Conservation (phyloP, 1,284 basidiomycete genomes). For the Fistulinella cinereoalba region DNA sequence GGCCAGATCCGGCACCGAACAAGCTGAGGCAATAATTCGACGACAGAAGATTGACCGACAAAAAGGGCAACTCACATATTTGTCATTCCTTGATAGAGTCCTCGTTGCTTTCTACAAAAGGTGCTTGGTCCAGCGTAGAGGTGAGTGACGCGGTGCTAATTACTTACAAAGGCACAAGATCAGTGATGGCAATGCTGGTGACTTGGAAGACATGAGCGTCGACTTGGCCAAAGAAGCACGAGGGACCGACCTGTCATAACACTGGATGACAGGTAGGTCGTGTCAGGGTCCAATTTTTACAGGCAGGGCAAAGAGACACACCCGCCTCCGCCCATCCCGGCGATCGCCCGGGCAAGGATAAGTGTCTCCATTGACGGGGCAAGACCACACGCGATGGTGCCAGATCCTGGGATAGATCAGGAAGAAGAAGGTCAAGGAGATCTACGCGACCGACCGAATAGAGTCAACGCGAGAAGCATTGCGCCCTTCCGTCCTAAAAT, state of each 20-base stretch:
- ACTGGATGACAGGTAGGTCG: slow-evolving; percentile 36
- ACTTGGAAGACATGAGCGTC: slow-evolving; percentile 45
- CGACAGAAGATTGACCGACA: slow-evolving; percentile 3
- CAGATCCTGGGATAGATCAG: slow-evolving; percentile 52
- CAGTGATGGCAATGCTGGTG: slow-evolving; percentile 71
- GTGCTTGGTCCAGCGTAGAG: background rate
- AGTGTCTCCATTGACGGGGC: slow-evolving; percentile 83
- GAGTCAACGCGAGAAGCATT: slow-evolving; percentile 74
- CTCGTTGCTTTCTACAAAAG: slow-evolving; percentile 68
- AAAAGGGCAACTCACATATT: slow-evolving; percentile 61
- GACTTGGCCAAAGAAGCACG: slow-evolving; percentile 6
- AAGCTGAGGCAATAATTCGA: slow-evolving; percentile 43
- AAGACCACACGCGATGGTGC: slow-evolving; percentile 79
- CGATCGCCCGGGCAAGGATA: slow-evolving; percentile 76
- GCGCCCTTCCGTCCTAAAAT: slow-evolving; percentile 84
- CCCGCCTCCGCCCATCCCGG: slow-evolving; percentile 91
- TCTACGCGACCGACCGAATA: slow-evolving; percentile 62
- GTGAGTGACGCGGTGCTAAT: background rate
- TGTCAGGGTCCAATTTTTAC: background rate
- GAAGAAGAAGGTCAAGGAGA: slow-evolving; percentile 14
- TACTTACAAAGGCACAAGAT: slow-evolving; percentile 80
- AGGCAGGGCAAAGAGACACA: slow-evolving; percentile 33
- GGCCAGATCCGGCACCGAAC: slow-evolving; percentile 72
- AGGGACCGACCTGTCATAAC: slow-evolving; percentile 72
- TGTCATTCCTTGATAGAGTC: slow-evolving; percentile 85